Evolutionary conservation across 305 asterid genomes (phyloP), one percentile per base, ranked within the genome.

Genomic region (Fraxinus floribunda): DNA sequence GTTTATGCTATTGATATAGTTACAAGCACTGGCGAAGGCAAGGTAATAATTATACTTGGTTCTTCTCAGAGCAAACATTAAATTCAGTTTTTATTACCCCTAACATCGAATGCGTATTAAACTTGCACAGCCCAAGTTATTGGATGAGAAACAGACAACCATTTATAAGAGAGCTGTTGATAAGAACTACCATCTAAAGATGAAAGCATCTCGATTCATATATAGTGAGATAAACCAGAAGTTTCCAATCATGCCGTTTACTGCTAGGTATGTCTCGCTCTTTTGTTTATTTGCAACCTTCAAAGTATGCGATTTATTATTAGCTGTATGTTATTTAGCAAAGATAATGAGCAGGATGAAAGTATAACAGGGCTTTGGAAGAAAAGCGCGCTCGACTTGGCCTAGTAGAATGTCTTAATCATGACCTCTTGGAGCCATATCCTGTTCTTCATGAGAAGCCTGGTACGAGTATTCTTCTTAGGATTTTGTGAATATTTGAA

Each of bases 401-500:
- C 74, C 87, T 96, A 11, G 94, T 93, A 8, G 99, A 94, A 87
- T 96, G 98, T 83, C 95, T 96, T 60, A 91, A 91, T 86, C 99
- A 94, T 15, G 98, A 96, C 34, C 97, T 96, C 32, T 74, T 94
- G 86, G 98, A 96, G 85, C 99, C 99, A 22, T 96, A 96, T 80
- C 98, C 98, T 15, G 99, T 96, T 78, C 95, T 94, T 80, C 97
- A 96, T 5, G 99, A 96, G 89, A 96, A 92, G 86, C 98, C 98
- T 72, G 99, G 99, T 94, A 86, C 26, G 87, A 20, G 11, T 74
- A 35, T 41, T 46, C 38, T 20, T 20, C 22, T 35, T 10, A 1
- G 9, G 34, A 34, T 7, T 30, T 20, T 26, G 7, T 11, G 80
- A 77, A 15, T 46, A 35, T 34, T 22, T 62, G 1, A 20, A 62